Evolutionary conservation across 441 rosid genomes (phyloP).

Genomic region (Gossypium aridum): DNA sequence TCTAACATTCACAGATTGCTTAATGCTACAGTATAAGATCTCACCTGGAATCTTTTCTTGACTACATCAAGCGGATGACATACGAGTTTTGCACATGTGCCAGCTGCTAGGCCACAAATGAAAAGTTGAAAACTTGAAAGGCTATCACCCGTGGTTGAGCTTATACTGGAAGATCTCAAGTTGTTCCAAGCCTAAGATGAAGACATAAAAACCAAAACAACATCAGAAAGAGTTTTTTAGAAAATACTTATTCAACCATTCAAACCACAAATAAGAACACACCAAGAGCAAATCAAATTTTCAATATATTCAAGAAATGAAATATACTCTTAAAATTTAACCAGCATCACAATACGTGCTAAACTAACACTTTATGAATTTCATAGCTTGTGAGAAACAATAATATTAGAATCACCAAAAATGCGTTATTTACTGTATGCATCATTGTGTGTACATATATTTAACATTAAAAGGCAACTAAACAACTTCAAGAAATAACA

Average conservation of each 20-base stretch:
- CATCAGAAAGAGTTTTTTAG: background rate
- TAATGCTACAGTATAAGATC: background rate
- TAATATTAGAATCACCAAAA: background rate
- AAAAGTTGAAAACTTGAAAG: conserved; percentile 79
- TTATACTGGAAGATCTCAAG: conserved; percentile 26
- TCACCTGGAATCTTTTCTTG: conserved; percentile 95
- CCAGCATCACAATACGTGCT: background rate
- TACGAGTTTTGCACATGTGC: conserved; percentile 91
- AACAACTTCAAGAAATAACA: background rate
- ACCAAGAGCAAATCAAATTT: background rate
- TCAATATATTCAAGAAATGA: background rate
- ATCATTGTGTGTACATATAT: background rate
- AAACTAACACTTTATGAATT: background rate
- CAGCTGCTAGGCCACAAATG: conserved; percentile 84
- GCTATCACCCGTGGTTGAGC: conserved; percentile 32
- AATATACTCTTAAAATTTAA: background rate
- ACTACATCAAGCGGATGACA: conserved; percentile 99
- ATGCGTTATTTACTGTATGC: background rate
- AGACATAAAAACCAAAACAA: background rate
- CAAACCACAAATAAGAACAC: background rate
- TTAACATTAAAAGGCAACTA: background rate
- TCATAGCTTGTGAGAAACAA: background rate
- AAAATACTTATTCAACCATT: background rate
- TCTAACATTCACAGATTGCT: background rate
- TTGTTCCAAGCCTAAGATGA: conserved; percentile 66